Base-by-base conservation (phyloP, 1,284 basidiomycete species). In the Golubevia sp. region DNA sequence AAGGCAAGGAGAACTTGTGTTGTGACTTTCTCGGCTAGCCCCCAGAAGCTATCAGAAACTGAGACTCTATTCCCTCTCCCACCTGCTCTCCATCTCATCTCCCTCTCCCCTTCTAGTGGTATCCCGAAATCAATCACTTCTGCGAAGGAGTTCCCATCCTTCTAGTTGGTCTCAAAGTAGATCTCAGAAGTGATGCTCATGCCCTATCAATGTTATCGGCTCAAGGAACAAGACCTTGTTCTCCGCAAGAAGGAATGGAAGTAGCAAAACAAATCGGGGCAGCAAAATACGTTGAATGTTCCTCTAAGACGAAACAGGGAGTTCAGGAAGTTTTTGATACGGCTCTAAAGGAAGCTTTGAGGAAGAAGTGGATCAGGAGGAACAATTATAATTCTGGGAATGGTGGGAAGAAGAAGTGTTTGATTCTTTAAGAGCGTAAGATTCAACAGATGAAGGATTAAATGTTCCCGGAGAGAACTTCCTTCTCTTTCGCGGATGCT, bases 101-200 rank as follows among this genome's bases (percentile, higher is more conserved):
- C n/a, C n/a, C n/a, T n/a, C n/a, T n/a, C n/a, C n/a, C n/a, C n/a
- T n/a, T n/a, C n/a, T 83, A 96, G 93, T 99, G 96, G 96, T 93
- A 91, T 85, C 94, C 95, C 26, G 96, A 99, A 86, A 93, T 99
- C 64, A 91, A 92, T 49, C 97, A 99, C 85, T 99, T 98, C 81
- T 97, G 94, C 86, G 92, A 95, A 82, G 90, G 89, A 71, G 93
- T 94, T 3, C 97, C 96, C 1, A 88, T 96, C 67, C 90, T 99
- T 73, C 88, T 99, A 27, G 92, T 99, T 55, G 95, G 90, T 25
- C 94, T 94, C 57, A 99, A 99, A 87, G 94, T 87, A 58, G 95
- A 99, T 85, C 87, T 98, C 50, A 90, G 97, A 60, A 85, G 88
- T 55, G 96, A 98, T 85, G 89, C 91, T 26, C 91, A 92, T 73